A percentile compares a stretch with the other conserved stretches of the same genome.
Evolutionary conservation across 345 rosid genomes (phyloP).

Genomic region (Corchorus olitorius): DNA sequence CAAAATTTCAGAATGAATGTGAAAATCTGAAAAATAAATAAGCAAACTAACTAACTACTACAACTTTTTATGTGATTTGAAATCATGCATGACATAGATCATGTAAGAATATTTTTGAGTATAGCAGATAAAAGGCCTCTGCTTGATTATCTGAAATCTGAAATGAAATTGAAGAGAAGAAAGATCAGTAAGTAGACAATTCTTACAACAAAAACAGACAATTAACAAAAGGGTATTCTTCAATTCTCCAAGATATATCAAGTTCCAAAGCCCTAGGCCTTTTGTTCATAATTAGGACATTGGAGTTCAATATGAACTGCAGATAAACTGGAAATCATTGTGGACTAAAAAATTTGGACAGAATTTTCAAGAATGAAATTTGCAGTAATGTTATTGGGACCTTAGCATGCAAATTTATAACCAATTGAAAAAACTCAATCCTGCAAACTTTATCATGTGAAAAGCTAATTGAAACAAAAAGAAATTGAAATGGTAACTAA

Average conservation of each 20-base stretch:
- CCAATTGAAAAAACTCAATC: too few relatives aligned
- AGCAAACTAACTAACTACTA: too few relatives aligned
- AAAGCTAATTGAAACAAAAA: too few relatives aligned
- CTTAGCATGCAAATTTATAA: too few relatives aligned
- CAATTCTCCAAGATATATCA: neutral
- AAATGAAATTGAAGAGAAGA: neutral
- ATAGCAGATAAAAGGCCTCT: neutral
- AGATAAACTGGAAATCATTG: neutral
- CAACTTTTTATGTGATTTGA: neutral
- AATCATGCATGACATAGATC: neutral
- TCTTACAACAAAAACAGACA: neutral
- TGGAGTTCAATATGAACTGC: neutral
- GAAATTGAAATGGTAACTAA: too few relatives aligned
- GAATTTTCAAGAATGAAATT: too few relatives aligned
- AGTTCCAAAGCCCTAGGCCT: too few relatives aligned
- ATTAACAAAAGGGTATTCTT: neutral
- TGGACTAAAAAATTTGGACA: too few relatives aligned
- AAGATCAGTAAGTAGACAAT: neutral
- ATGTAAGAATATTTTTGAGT: neutral
- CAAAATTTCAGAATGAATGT: slow-evolving; percentile 8
- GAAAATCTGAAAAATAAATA: neutral
- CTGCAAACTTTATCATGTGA: too few relatives aligned
- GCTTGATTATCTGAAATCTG: neutral
- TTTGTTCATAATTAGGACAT: too few relatives aligned
- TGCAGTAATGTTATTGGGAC: too few relatives aligned